These are phyloP conservation scores for Boletellus sp. DNA, from an alignment of 768 basidiomycete genomes.

Conservation along the genomic window DNA sequence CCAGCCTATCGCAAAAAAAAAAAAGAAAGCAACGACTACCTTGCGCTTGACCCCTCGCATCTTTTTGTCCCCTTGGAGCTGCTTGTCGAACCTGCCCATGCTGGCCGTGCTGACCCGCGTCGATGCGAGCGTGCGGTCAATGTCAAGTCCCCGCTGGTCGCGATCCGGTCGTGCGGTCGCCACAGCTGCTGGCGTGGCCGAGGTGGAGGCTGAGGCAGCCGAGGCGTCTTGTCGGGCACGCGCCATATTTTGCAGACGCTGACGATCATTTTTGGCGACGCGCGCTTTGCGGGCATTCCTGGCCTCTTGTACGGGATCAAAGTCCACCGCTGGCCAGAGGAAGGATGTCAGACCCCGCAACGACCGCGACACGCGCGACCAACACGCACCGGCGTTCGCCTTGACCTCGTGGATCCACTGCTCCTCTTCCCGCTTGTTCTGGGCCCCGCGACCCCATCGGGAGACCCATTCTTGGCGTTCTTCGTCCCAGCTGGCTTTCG, in stretches of 20 bases:
- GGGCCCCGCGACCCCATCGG: slow-evolving; percentile 85
- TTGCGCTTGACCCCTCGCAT: slow-evolving; percentile 87
- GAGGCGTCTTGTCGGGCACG: slow-evolving; percentile 36
- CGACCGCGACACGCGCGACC: too few species aligned
- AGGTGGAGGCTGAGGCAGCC: too few species aligned
- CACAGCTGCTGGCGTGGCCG: too few species aligned
- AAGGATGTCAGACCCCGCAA: background rate
- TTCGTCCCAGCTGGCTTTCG: slow-evolving; percentile 90
- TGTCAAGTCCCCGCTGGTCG: slow-evolving; percentile 60
- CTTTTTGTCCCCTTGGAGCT: slow-evolving; percentile 89
- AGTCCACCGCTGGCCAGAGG: slow-evolving; percentile 45
- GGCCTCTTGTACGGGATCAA: slow-evolving; percentile 74
- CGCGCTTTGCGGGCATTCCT: slow-evolving; percentile 77
- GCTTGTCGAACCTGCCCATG: slow-evolving; percentile 91
- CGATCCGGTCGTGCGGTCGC: slow-evolving; percentile 31
- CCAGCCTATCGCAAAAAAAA: too few species aligned
- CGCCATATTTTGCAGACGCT: slow-evolving; percentile 67
- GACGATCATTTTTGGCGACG: slow-evolving; percentile 80
- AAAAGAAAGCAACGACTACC: slow-evolving; percentile 52
- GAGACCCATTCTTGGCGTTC: slow-evolving; percentile 90
- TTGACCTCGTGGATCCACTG: slow-evolving; percentile 95
- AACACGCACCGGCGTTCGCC: slow-evolving; percentile 63
- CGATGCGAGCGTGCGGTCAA: slow-evolving; percentile 73
- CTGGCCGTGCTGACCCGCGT: slow-evolving; percentile 86
- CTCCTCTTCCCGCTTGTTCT: slow-evolving; percentile 81